Percentiles rank a stretch among this genome's conserved stretches.
These are phyloP conservation scores for Pyrenophora graminea DNA, from an alignment of 2,329 filamentous ascomycete species.

Conservation along the genomic window DNA sequence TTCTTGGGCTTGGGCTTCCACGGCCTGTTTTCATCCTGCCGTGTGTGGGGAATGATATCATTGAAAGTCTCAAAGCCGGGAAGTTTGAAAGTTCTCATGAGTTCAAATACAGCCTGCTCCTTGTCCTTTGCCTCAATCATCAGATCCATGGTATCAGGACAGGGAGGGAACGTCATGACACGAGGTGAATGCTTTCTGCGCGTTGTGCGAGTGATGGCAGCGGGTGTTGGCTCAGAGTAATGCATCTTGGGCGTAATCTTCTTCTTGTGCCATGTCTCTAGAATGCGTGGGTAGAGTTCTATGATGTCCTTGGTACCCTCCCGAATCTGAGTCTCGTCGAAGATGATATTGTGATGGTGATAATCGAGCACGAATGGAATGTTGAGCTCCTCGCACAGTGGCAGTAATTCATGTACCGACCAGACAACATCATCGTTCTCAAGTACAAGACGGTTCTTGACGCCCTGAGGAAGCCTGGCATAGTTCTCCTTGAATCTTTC, in stretches of 20 bases:
- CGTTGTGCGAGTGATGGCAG: conserved; percentile 77
- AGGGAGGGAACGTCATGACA: conserved; percentile 80
- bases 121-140: conserved; percentile 99
- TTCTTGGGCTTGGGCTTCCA: conserved; percentile 48
- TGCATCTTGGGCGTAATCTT: conserved; percentile 94
- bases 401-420: conserved; percentile 88
- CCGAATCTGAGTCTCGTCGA: conserved; percentile 71
- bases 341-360: conserved; percentile 94
- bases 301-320: conserved; percentile 87
- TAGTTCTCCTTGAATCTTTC: conserved; percentile 80
- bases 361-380: conserved; percentile 92
- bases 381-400: conserved; percentile 89
- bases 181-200: conserved; percentile 84
- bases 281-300: conserved; percentile 73
- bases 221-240: conserved; percentile 79
- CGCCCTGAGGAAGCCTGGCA: conserved; percentile 62
- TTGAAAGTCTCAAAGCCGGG: conserved; percentile 77
- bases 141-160: conserved; percentile 82
- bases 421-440: conserved; percentile 95
- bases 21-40: conserved; percentile 72
- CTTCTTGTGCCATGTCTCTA: conserved; percentile 82
- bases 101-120: conserved; percentile 91
- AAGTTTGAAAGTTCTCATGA: conserved; percentile 86
- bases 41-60: conserved; percentile 75
- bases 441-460: conserved; percentile 82